Base-by-base conservation (phyloP, 2,329 filamentous ascomycete species). In the Xylariaceae sp. region DNA sequence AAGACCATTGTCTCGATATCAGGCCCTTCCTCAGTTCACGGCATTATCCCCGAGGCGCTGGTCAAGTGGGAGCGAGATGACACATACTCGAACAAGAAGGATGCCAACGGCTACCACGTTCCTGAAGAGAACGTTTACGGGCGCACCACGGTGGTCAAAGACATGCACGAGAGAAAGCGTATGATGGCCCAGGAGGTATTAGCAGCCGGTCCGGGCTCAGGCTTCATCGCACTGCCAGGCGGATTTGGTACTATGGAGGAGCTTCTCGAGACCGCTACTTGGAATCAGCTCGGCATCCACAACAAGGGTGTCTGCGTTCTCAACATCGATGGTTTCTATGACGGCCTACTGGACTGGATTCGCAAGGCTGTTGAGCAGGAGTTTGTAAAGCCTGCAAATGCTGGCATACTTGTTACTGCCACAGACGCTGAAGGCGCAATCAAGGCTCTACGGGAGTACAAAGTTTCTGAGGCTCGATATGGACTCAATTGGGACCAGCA, bases 241-340 rank as follows among this genome's bases (percentile, higher is more conserved):
- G 94, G 94, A 1, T 99, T 92, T 69, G 94, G 94, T 17, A 99
- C 94, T 2, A 80, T 97, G 66, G 94, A 99, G 74, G 94, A 99
- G 77, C 78, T 99, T 66, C 90, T 96, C 70, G 89, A 95, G 73
- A 83, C 89, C 2, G 85, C 84, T 22, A 95, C 89, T 11, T 99
- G 94, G 91, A 97, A 96, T 69, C 94, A 97, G 73, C 73, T 99
- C 44, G 92, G 94, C 1, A 97, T 99, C 58, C 94, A 97, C 71
- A 78, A 77, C 60, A 76, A 80, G 44, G 88, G 87, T 3, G 84
- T 97, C 41, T 84, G 92, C 47, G 74, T 96, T 43, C 82, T 89
- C 59, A 97, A 97, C 68, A 78, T 96, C 22, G 84, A 91, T 47
- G 90, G 90, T 0, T 97, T 95, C 71, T 99, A 91, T 81, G 87